A percentile compares a stretch with the other conserved stretches of the same genome.
phyloP scores from a whole-genome alignment of 1,284 basidiomycete species.

The Puccinia hordei region DNA sequence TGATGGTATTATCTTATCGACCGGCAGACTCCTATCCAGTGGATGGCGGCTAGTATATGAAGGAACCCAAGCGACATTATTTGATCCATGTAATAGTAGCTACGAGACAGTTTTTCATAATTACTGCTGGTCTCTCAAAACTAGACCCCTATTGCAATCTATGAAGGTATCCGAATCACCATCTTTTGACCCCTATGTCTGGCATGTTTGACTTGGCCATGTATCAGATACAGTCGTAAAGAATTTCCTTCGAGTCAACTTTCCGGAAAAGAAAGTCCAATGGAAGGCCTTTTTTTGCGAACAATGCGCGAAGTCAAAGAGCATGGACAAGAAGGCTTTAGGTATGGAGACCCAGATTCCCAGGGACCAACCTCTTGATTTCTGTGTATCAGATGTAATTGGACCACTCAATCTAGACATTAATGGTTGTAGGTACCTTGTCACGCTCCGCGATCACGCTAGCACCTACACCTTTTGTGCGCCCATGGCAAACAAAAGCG shows the following conservation, averaged over 20 bases:
- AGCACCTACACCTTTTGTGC: constrained; percentile 23
- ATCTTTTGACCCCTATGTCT: not conserved
- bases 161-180: not conserved
- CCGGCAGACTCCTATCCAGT: not conserved
- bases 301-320: not conserved
- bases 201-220: constrained; percentile 11
- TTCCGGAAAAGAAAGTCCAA: not conserved
- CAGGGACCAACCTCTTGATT: not conserved
- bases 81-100: not conserved
- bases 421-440: not conserved
- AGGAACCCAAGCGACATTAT: not conserved
- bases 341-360: not conserved
- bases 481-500: not conserved
- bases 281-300: constrained; percentile 21
- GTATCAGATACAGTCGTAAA: not conserved
- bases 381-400: not conserved
- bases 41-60: no score
- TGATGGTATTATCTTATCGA: not conserved
- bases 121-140: not conserved
- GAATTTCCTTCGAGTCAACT: not conserved
- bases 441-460: not conserved
- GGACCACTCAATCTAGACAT: not conserved
- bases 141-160: not conserved
- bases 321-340: no score
- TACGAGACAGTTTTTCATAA: not conserved